phyloP scores from a whole-genome alignment of 2,329 filamentous ascomycete genomes.

The Zasmidium angulare region DNA sequence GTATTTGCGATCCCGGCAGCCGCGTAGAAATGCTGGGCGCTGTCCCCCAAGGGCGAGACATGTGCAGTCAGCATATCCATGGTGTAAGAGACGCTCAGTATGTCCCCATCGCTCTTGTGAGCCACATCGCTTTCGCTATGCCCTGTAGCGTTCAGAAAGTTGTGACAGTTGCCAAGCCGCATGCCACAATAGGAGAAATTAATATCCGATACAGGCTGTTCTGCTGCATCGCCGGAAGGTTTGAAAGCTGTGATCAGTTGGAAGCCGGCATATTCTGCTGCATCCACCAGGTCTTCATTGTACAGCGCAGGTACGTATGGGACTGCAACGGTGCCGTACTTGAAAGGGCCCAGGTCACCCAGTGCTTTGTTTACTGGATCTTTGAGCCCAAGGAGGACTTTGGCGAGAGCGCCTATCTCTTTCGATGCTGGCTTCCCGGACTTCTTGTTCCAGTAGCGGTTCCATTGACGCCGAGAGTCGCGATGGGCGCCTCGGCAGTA shows the following conservation, averaged over 20 bases:
- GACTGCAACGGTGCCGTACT: constrained; percentile 2
- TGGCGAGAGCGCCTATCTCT: neutral
- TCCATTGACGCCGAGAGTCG: neutral
- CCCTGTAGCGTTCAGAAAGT: too few species aligned
- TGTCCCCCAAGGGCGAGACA: too few species aligned
- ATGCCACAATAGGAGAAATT: neutral
- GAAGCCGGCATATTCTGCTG: neutral
- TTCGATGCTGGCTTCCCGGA: neutral
- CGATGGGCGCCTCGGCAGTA: too few species aligned
- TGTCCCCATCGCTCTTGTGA: too few species aligned
- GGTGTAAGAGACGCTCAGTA: too few species aligned
- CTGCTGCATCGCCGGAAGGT: neutral
- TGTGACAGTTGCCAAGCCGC: neutral
- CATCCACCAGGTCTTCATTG: constrained; percentile 1
- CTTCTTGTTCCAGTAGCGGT: neutral
- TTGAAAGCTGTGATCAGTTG: constrained; percentile 4
- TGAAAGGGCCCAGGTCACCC: neutral
- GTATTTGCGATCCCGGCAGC: too few species aligned
- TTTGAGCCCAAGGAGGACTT: neutral
- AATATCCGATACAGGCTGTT: neutral
- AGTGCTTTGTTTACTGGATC: neutral
- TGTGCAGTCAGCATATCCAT: too few species aligned
- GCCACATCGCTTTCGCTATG: too few species aligned
- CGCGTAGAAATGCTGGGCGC: too few species aligned
- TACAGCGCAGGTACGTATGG: neutral